phyloP scores from a whole-genome alignment of 2,329 filamentous ascomycete species.

The Fusarium secorum region DNA sequence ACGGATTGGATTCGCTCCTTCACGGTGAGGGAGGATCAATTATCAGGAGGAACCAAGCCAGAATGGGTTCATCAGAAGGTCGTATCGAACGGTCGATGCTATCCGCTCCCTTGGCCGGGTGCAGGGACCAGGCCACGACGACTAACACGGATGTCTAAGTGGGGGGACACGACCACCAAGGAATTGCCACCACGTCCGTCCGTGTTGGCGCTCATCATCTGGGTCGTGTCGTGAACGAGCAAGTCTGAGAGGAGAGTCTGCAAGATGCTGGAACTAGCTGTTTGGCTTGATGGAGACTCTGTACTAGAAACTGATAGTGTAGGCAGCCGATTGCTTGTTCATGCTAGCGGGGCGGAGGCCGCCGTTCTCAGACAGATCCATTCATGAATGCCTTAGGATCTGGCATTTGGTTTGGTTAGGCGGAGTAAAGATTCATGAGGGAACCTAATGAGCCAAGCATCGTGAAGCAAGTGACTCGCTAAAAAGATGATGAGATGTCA shows the following conservation, averaged over 20 bases:
- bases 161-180: constrained; percentile 2
- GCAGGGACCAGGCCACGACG: constrained; percentile 25
- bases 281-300: not conserved
- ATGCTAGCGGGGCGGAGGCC: not conserved
- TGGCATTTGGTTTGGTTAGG: constrained; percentile 10
- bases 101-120: constrained; percentile 24
- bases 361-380: not conserved
- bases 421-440: not conserved
- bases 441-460: not conserved
- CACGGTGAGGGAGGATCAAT: not conserved
- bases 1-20: constrained; percentile 24
- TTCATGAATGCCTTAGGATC: not conserved
- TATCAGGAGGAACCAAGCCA: constrained; percentile 25
- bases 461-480: not conserved
- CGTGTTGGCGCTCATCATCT: not conserved
- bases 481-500: not conserved
- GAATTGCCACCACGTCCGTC: not conserved
- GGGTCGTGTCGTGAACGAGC: not conserved
- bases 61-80: constrained; percentile 22
- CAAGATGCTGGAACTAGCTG: constrained; percentile 9
- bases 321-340: constrained; percentile 11
- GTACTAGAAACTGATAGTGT: not conserved
- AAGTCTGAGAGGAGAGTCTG: not conserved
- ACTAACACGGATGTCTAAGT: constrained; percentile 15
- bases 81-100: constrained; percentile 15